Percentiles rank a stretch among this genome's conserved stretches.
phyloP scores from a whole-genome alignment of 2,329 filamentous ascomycete species.

The Xylaria sp. region DNA sequence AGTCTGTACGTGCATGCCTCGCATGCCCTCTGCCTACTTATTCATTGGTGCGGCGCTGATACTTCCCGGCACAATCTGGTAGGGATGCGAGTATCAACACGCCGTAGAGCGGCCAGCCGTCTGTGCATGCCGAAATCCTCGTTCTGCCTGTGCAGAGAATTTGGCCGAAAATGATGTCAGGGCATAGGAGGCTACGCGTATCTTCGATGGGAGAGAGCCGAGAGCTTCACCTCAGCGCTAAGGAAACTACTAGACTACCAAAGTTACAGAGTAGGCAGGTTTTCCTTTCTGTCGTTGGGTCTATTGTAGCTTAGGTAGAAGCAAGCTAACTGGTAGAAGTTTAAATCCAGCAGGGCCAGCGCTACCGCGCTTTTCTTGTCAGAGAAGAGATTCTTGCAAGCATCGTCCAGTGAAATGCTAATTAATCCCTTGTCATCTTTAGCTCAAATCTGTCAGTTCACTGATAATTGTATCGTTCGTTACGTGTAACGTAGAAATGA shows the following conservation, averaged over 20 bases:
- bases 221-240: slow-evolving; percentile 9
- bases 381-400: not conserved
- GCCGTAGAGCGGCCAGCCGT: not conserved
- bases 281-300: not conserved
- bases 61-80: not conserved
- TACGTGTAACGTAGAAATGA: not conserved
- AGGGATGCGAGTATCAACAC: slow-evolving; percentile 5
- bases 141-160: not conserved
- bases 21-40: not conserved
- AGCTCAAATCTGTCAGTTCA: not conserved
- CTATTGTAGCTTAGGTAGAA: not conserved
- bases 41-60: slow-evolving; percentile 6
- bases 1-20: slow-evolving; percentile 10
- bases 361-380: not conserved
- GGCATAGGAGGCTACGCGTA: not conserved
- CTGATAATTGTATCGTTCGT: not conserved
- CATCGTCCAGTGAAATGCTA: not conserved
- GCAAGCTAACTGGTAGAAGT: not conserved
- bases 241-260: not conserved
- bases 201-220: not conserved
- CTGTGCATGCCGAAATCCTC: not conserved
- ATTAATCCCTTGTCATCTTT: not conserved
- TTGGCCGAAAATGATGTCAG: slow-evolving; percentile 29
- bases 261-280: not conserved
- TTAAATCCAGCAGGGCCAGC: slow-evolving; percentile 1